Base-by-base conservation (phyloP, 2,329 filamentous ascomycete species). In the Dactylellina leptospora region DNA sequence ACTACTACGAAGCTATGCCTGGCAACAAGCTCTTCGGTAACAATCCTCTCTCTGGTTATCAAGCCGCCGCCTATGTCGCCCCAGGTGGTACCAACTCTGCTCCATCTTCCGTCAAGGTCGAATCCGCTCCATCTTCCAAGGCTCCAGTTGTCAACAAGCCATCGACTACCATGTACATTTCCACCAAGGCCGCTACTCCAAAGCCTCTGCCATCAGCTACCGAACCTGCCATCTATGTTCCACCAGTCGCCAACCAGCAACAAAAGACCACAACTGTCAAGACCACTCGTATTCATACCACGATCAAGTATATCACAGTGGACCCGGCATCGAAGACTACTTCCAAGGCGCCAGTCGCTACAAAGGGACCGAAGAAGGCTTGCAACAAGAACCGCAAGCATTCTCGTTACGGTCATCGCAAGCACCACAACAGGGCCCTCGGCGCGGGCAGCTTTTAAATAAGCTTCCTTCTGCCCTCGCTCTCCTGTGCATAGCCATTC, bases 11-110 rank as follows among this genome's bases (percentile, higher is more conserved):
- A 18, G 59, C 59, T 16, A 45, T 72, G 68, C 59, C 68, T 16
- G 13, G 38, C 44, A 72, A 72, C 59, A 63, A 72, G 53, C 68
- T 72, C 28, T 36, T 72, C 20, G 68, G 68, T 18, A 60, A 72
- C 59, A 72, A 72, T 44, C 59, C 59, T 27, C 44, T 72, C 22
- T 72, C 68, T 4, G 20, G 38, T 6, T 72, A 72, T n/a, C 59
- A 63, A 25, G 53, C 53, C 8, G 22, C 33, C 5, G 23, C 59
- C 11, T 72, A 72, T 33, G 68, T 42, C 6, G 53, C 45, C 25
- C 42, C 68, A 20, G 60, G 60, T 25, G 66, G 66, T 16, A 33
- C 25, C 23, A 28, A 40, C 10, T 36, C 51, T 10, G 33, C 51
- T 38, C 55, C 63, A 20, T 25, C 38, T 3, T 58, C 62, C 10